These are phyloP conservation scores for Alternaria metachromatica DNA, from an alignment of 2,329 filamentous ascomycete genomes.

Conservation along the genomic window DNA sequence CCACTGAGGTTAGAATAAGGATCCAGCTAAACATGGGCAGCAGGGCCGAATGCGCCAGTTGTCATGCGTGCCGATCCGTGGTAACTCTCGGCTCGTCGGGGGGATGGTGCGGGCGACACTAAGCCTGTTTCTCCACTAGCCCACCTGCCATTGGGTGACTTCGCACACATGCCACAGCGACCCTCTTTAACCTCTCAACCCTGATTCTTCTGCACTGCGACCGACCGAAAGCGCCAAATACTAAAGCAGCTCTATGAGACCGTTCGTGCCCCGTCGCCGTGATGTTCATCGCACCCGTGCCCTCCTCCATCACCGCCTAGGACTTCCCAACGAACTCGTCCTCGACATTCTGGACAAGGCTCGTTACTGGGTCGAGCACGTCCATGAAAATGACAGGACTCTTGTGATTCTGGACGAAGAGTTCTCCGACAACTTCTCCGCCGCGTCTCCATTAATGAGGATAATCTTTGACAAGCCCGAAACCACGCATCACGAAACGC, in stretches of 20 bases:
- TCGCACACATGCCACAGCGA: conserved; percentile 8
- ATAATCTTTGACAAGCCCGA: background rate
- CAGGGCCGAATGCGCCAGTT: conserved; percentile 9
- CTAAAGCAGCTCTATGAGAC: background rate
- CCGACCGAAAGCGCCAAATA: conserved; percentile 2
- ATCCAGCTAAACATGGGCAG: background rate
- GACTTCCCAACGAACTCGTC: conserved; percentile 22
- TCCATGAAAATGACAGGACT: background rate
- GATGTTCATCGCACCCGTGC: conserved; percentile 3
- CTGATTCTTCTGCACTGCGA: conserved; percentile 11
- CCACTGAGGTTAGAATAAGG: background rate
- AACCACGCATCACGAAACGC: background rate
- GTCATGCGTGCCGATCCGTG: conserved; percentile 10
- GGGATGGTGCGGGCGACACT: conserved; percentile 19
- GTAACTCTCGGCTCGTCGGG: conserved; percentile 21
- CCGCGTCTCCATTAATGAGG: conserved; percentile 9
- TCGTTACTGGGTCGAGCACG: conserved; percentile 18
- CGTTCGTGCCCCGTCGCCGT: background rate
- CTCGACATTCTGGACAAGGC: conserved; percentile 23
- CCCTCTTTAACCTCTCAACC: conserved; percentile 13
- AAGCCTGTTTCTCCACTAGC: conserved; percentile 17
- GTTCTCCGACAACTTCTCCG: conserved; percentile 11
- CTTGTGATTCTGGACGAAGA: conserved; percentile 5
- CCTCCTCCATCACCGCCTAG: conserved; percentile 11
- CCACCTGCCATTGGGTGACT: conserved; percentile 8